These are phyloP conservation scores for Mycena albidolilacea DNA, from an alignment of 768 basidiomycete species.

Conservation along the genomic window DNA sequence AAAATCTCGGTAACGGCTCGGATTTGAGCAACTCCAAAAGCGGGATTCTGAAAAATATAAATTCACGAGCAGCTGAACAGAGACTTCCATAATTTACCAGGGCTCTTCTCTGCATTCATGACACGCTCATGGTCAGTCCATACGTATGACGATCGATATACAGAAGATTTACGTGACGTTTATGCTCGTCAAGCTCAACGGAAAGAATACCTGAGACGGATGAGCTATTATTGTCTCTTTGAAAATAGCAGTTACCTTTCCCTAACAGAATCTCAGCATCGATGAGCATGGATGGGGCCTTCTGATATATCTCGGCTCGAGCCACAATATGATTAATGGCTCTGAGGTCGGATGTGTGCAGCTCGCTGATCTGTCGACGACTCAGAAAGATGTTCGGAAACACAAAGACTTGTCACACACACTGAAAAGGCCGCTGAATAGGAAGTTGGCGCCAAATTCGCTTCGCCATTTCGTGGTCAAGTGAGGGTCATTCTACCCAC, in stretches of 20 bases:
- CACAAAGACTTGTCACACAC: neutral
- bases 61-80: neutral
- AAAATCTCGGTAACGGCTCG: constrained; percentile 54
- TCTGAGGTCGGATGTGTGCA: constrained; percentile 62
- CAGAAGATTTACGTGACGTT: constrained; percentile 52
- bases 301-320: constrained; percentile 57
- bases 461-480: constrained; percentile 21
- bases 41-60: constrained; percentile 56
- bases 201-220: constrained; percentile 45
- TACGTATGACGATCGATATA: neutral
- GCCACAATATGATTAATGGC: constrained; percentile 65
- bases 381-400: neutral
- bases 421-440: constrained; percentile 25
- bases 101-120: constrained; percentile 8
- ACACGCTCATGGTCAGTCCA: neutral
- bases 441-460: constrained; percentile 19
- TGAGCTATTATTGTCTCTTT: neutral
- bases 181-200: constrained; percentile 54
- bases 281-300: constrained; percentile 32
- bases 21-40: constrained; percentile 60
- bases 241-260: neutral
- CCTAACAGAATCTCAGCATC: neutral
- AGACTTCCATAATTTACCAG: neutral
- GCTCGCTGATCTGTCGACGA: constrained; percentile 46
- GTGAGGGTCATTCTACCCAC: constrained; percentile 1